Evolutionary conservation across 495 filamentous ascomycete genomes (phyloP), one percentile per base, ranked within the genome.

Genomic region (Aspergillus biplanus): DNA sequence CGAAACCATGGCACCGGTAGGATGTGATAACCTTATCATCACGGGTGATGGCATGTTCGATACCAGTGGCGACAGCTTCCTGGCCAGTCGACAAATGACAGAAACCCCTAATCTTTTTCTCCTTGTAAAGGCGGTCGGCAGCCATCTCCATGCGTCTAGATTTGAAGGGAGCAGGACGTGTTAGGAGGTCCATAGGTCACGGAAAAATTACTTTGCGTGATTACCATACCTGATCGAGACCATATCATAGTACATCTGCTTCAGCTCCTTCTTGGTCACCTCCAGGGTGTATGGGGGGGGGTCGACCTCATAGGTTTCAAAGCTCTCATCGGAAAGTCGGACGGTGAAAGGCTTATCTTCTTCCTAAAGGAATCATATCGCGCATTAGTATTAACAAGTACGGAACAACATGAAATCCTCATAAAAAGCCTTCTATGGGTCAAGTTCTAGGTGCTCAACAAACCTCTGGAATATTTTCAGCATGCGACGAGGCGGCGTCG

Each of bases 61-160:
- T 97, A 74, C 95, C 95, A 64, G 91, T 89, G 54, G 96, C 92
- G 62, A 99, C 96, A 61, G 95, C 95, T 83, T 99, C 95, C 83
- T 99, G 95, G 63, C 95, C 95, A 47, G 90, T 95, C 44, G 95
- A 99, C 76, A 99, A 80, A 83, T 99, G 95, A 82, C 94, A 98
- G 91, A 98, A 98, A 81, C 94, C 94, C 63, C 94, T 90, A 73
- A 98, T 97, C 86, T 97, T 97, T 87, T 98, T 98, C 84, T 97
- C 92, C 81, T 98, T 98, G 89, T 98, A 98, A 59, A 98, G 85
- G 71, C 92, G 86, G 72, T 98, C 94, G 80, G 94, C 92, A 66
- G 93, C 93, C 95, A 98, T 97, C 77, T 99, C 95, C 95, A 99
- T 97, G 72, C 96, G 96, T 76, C 95, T 97, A 48, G 52, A 16